Evolutionary conservation across 441 rosid genomes (phyloP).

Genomic region (Erodium moschatum): DNA sequence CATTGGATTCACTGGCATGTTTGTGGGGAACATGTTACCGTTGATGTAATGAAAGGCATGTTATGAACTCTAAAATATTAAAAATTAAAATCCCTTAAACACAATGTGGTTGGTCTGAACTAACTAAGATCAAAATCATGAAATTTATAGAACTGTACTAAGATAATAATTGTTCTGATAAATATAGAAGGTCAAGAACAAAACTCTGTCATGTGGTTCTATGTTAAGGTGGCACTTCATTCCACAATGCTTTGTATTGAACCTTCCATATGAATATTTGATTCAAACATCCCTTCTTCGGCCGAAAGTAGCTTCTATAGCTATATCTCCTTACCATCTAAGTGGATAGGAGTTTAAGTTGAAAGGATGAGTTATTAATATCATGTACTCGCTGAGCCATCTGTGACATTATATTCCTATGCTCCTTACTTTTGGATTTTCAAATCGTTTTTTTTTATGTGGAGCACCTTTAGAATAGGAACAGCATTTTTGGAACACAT

Average conservation of each 20-base stretch:
- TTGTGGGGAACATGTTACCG: neutral
- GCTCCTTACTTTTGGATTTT: too few relatives aligned
- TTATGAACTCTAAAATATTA: neutral
- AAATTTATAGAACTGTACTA: neutral
- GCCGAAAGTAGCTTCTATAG: neutral
- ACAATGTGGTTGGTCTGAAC: constrained; percentile 3
- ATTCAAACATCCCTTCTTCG: neutral
- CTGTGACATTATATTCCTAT: too few relatives aligned
- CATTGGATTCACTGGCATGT: neutral
- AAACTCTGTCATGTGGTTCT: neutral
- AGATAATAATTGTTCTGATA: neutral
- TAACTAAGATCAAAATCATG: neutral
- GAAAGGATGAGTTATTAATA: neutral
- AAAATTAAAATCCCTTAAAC: neutral
- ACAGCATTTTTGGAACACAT: too few relatives aligned
- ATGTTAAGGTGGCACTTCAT: neutral
- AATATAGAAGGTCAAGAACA: neutral
- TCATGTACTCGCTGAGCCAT: neutral
- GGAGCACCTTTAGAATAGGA: too few relatives aligned
- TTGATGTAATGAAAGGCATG: constrained; percentile 1
- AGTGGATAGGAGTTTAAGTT: neutral
- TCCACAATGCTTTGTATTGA: neutral
- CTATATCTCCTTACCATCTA: neutral
- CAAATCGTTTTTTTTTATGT: too few relatives aligned
- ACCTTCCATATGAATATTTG: neutral